Evolutionary conservation across 495 filamentous ascomycete species (phyloP).

Genomic region (Aspergillus mulundensis): DNA sequence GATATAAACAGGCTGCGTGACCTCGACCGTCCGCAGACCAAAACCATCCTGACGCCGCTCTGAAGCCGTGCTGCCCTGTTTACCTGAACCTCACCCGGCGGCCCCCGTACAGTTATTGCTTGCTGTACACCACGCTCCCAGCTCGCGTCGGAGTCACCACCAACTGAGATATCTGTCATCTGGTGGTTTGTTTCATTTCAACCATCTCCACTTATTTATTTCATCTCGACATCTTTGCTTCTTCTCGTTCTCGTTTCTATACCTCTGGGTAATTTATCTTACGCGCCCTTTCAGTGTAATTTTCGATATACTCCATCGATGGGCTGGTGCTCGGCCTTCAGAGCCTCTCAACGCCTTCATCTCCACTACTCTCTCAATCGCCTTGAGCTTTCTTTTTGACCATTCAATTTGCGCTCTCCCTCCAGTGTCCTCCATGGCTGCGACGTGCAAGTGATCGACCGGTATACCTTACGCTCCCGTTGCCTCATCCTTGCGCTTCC

Average conservation of each 20-base stretch:
- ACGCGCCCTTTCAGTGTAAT: slow-evolving; percentile 1
- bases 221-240: neutral
- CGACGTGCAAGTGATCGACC: slow-evolving; percentile 19
- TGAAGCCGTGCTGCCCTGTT: slow-evolving; percentile 15
- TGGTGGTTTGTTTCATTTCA: slow-evolving; percentile 7
- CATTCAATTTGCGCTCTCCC: neutral
- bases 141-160: neutral
- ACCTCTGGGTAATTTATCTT: slow-evolving; percentile 4
- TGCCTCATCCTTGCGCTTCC: slow-evolving; percentile 11
- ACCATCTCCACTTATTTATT: neutral
- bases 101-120: neutral
- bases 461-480: slow-evolving; percentile 17
- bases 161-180: neutral
- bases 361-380: slow-evolving; percentile 12
- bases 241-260: neutral
- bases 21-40: slow-evolving; percentile 32
- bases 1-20: slow-evolving; percentile 52
- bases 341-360: neutral
- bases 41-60: slow-evolving; percentile 13
- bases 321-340: slow-evolving; percentile 3
- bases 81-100: slow-evolving; percentile 14
- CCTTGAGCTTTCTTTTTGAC: slow-evolving; percentile 4
- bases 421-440: slow-evolving; percentile 18
- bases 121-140: neutral
- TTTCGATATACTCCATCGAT: slow-evolving; percentile 11